These are phyloP conservation scores for Leishmania braziliensis DNA, from an alignment of 208 protist species.

Conservation along the genomic window DNA sequence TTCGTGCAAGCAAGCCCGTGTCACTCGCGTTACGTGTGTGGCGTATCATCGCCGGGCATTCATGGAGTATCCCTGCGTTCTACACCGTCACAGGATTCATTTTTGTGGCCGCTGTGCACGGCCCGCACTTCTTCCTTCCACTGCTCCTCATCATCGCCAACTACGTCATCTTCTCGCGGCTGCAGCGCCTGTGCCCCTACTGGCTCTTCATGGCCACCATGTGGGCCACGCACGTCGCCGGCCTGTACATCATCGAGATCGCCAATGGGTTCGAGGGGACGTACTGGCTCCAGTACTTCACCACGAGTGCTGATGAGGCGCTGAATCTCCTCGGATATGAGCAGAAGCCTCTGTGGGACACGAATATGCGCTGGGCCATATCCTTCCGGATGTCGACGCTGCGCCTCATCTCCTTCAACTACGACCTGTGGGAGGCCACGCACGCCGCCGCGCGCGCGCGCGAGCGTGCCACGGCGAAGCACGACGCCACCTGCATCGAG, in stretches of 20 bases:
- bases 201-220: constrained; percentile 51
- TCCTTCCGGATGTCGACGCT: constrained; percentile 79
- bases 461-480: constrained; percentile 33
- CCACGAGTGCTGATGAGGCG: not conserved
- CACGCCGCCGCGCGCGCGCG: constrained; percentile 17
- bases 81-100: constrained; percentile 17
- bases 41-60: too few species aligned
- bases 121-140: constrained; percentile 36
- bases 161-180: constrained; percentile 42
- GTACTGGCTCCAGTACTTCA: constrained; percentile 28
- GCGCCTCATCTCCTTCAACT: constrained; percentile 84
- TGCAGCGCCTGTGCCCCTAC: constrained; percentile 49
- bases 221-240: constrained; percentile 46
- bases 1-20: too few species aligned
- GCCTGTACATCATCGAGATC: constrained; percentile 42
- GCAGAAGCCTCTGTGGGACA: constrained; percentile 8
- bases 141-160: constrained; percentile 33
- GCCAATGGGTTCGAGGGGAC: constrained; percentile 32
- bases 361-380: constrained; percentile 57
- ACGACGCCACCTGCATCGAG: constrained; percentile 36
- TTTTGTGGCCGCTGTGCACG: constrained; percentile 36
- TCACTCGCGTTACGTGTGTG: too few species aligned
- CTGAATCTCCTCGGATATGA: constrained; percentile 6
- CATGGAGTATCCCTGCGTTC: constrained; percentile 22
- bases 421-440: constrained; percentile 55